Conservation (phyloP, 805 yeast genomes). For the Candida oleophila region DNA sequence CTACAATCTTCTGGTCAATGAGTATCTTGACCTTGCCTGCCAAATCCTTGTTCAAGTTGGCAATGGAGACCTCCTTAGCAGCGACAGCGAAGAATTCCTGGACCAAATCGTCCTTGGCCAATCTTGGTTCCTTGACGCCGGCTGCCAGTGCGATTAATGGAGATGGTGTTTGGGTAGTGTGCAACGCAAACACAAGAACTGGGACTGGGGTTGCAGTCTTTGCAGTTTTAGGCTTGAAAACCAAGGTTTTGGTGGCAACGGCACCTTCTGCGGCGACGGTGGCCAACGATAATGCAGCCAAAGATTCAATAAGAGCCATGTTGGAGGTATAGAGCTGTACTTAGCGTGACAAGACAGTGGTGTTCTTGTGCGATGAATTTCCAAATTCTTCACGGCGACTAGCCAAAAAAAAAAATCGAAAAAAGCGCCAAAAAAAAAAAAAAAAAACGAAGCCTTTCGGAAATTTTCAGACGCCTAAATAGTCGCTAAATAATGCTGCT, state of each 20-base stretch:
- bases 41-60: constrained; percentile 41
- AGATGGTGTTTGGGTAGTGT: constrained; percentile 68
- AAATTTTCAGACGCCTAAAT: no score
- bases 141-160: constrained; percentile 64
- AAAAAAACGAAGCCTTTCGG: no score
- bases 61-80: constrained; percentile 63
- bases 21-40: constrained; percentile 62
- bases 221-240: constrained; percentile 90
- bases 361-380: no score
- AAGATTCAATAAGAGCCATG: constrained; percentile 69
- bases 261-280: constrained; percentile 30
- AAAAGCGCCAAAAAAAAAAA: no score
- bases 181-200: constrained; percentile 73
- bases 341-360: no score
- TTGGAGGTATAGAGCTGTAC: background rate
- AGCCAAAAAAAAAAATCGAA: background rate
- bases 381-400: no score
- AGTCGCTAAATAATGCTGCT: no score
- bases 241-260: constrained; percentile 65
- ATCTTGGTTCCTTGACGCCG: constrained; percentile 77
- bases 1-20: constrained; percentile 50
- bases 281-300: constrained; percentile 60
- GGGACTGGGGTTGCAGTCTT: constrained; percentile 79
- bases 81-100: constrained; percentile 55
- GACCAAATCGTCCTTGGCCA: constrained; percentile 81